Conservation (phyloP, 208 protist species). For the Angomonas deanei region DNA sequence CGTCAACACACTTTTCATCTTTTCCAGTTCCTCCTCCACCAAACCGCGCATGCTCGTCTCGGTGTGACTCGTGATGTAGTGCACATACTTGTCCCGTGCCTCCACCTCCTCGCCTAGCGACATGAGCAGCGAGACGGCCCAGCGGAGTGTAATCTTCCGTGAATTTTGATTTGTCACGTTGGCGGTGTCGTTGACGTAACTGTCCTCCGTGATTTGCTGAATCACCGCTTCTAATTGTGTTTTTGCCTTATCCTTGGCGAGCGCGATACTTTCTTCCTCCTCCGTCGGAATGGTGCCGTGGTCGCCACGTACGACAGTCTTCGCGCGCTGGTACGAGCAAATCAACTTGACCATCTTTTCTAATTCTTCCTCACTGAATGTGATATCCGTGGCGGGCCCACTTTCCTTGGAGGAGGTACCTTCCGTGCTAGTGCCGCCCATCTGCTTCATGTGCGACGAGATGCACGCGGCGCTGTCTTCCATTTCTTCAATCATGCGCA, state of each 20-base stretch:
- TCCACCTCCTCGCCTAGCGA: slow-evolving; percentile 36
- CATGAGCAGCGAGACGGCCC: slow-evolving; percentile 35
- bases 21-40: slow-evolving; percentile 61
- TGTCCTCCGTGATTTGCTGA: neutral
- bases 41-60: slow-evolving; percentile 46
- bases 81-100: slow-evolving; percentile 46
- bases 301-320: slow-evolving; percentile 14
- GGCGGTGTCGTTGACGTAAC: slow-evolving; percentile 14
- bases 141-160: neutral
- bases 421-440: slow-evolving; percentile 3
- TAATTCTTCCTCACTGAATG: slow-evolving; percentile 19
- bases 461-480: slow-evolving; percentile 5
- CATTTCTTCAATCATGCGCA: slow-evolving; percentile 46
- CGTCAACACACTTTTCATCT: slow-evolving; percentile 23
- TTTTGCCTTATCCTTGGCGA: neutral
- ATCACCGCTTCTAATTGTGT: neutral
- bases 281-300: neutral
- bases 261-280: neutral
- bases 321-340: slow-evolving; percentile 56
- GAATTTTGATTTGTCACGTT: slow-evolving; percentile 47
- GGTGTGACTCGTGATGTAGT: slow-evolving; percentile 64
- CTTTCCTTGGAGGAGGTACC: neutral
- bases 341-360: slow-evolving; percentile 49
- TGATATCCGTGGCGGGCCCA: too few relatives aligned
- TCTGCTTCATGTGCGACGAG: slow-evolving; percentile 15